Conservation (phyloP, 805 yeast genomes). For the Isabelozyma heimii region DNA sequence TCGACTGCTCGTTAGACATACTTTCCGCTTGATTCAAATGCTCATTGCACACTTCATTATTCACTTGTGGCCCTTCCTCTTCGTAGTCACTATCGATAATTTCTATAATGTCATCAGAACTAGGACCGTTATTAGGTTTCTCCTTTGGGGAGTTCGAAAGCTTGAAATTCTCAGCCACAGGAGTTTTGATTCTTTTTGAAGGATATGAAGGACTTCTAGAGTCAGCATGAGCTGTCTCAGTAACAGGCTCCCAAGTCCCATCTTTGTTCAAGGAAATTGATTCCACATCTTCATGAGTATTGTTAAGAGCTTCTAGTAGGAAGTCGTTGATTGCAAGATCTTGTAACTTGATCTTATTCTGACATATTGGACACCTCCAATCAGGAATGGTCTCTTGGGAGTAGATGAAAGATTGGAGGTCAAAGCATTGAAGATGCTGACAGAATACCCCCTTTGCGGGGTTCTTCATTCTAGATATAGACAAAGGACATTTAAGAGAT, state of each 20-base stretch:
- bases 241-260: slow-evolving; percentile 64
- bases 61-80: slow-evolving; percentile 1
- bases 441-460: slow-evolving; percentile 76
- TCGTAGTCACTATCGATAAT: slow-evolving; percentile 4
- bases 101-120: slow-evolving; percentile 2
- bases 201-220: not conserved
- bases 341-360: slow-evolving; percentile 45
- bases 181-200: not conserved
- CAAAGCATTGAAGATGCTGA: slow-evolving; percentile 85
- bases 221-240: slow-evolving; percentile 9
- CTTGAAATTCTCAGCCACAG: not conserved
- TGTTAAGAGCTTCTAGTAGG: slow-evolving; percentile 56
- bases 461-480: slow-evolving; percentile 62
- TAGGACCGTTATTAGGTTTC: not conserved
- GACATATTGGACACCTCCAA: slow-evolving; percentile 90
- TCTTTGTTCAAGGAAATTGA: slow-evolving; percentile 64
- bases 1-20: not conserved
- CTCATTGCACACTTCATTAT: not conserved
- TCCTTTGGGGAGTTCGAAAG: not conserved
- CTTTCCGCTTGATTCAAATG: too few species aligned
- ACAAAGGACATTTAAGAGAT: slow-evolving; percentile 75
- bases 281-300: slow-evolving; percentile 56
- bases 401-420: slow-evolving; percentile 67
- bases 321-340: slow-evolving; percentile 76
- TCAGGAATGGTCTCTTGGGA: slow-evolving; percentile 78